Base-by-base conservation (phyloP, 352 stramenopile genomes). In the Blastocystis sp. region DNA sequence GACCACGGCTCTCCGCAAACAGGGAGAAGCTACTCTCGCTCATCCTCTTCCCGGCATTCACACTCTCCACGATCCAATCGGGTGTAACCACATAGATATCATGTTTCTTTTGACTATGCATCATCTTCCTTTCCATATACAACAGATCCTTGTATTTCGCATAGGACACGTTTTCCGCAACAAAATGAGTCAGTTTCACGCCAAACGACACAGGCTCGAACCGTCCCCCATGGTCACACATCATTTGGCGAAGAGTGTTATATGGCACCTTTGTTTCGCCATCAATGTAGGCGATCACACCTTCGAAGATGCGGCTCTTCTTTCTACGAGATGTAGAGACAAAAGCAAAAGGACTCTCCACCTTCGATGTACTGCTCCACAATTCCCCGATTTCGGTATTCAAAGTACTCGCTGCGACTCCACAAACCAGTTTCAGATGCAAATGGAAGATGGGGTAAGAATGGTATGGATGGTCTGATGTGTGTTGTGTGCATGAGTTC, bases 61-160 rank as follows among this genome's bases (percentile, higher is more conserved):
- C 74, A 84, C 74, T 84, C 56, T 66, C 74, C 17, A 59, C 66
- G 38, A 84, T 84, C 74, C 74, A 84, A n/a, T 84, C 74, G 19
- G 74, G 74, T 23, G 48, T 70, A 5, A 84, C 74, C 2, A 84
- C 34, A 23, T 84, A 84, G 0, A 84, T 28, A 21, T 66, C 38
- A 10, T 84, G 43, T 21, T 52, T 67, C n/a, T 11, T 41, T 19
- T 84, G 34, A 17, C 74, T 84, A 67, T 17, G 61, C 2, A 53
- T 84, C 7, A 84, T n/a, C 48, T 10, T n/a, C 0, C 3, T 2
- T n/a, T 34, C 10, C 7, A 69, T 38, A 9, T 1, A 14, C 21
- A 4, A 84, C 74, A 84, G 56, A 67, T 41, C 19, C 38, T 84
- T n/a, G 28, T 59, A 21, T 52, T 67, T 66, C 21, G 74, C 74